Base-by-base conservation (phyloP, 345 rosid species). In the Lumnitzera racemosa region DNA sequence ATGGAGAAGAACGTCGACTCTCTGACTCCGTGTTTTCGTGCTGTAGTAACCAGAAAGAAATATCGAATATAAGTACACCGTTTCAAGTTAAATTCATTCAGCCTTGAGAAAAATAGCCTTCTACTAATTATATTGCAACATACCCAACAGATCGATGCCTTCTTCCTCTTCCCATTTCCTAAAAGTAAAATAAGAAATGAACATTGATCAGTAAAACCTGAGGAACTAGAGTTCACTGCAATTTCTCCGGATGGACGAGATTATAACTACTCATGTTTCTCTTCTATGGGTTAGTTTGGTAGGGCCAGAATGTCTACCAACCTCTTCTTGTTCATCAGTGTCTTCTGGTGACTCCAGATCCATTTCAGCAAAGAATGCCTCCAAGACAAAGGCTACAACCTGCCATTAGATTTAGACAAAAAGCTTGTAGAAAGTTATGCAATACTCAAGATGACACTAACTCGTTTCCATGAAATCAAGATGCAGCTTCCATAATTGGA, bases 341-440 rank as follows among this genome's bases (percentile, higher is more conserved):
- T 71, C 67, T 55, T 80, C 88, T 51, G 89, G 78, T 59, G 74
- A 57, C 61, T 94, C 92, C n/a, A 90, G 83, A 59, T 94, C 97
- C 85, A 94, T 76, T 75, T 94, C 97, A 53, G 99, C 67, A 59
- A 88, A 94, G 87, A 94, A 94, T 25, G 95, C 99, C 71, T 94
- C 99, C 92, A 94, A 81, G 72, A 94, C 95, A 81, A 94, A 94
- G 56, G 99, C 97, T 24, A 90, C 79, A 61, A 94, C 85, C 99
- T 94, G 84, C 72, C 70, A 62, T 68, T 65, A 63, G 67, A 72
- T 46, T 23, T 24, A 48, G 56, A 62, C 49, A 49, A 57, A 54
- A 46, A 62, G 49, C 29, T 57, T 29, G 51, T 55, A 46, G 27
- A 61, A 73, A 29, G 27, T 2, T 51, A 15, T 29, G 50, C 14